phyloP scores from a whole-genome alignment of 202 grass and related monocot species.

The Elaeis oleifera region DNA sequence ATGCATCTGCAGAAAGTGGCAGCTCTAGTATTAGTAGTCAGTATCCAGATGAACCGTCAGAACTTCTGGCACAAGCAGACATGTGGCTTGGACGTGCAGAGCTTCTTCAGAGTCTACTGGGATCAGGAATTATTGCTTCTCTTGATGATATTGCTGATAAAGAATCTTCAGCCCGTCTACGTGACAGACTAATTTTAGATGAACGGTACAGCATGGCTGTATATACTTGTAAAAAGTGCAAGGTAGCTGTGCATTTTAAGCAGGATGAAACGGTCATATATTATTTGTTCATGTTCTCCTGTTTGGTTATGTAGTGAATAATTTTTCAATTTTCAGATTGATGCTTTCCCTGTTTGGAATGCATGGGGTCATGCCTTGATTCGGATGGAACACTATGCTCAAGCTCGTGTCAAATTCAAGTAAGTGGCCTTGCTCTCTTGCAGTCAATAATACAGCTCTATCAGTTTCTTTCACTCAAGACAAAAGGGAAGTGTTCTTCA shows the following conservation, averaged over 20 bases:
- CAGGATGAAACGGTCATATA: not conserved
- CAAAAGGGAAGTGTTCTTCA: no score
- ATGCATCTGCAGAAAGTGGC: conserved; percentile 45
- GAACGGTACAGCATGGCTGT: conserved; percentile 95
- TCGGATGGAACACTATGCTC: conserved; percentile 88
- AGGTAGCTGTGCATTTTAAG: conserved; percentile 44
- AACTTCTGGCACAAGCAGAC: conserved; percentile 64
- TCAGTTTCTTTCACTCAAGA: no score
- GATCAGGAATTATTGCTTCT: conserved; percentile 83
- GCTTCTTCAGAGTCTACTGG: conserved; percentile 90
- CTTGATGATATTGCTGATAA: conserved; percentile 90
- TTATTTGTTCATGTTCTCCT: not conserved
- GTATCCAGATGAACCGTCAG: conserved; percentile 52
- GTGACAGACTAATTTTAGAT: conserved; percentile 68
- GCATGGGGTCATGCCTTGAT: conserved; percentile 97
- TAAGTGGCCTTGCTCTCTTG: conserved; percentile 30
- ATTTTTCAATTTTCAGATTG: conserved; percentile 49
- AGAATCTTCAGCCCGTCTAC: conserved; percentile 65
- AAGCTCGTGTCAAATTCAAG: conserved; percentile 99
- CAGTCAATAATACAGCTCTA: no score
- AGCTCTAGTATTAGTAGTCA: conserved; percentile 62
- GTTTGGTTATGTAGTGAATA: not conserved
- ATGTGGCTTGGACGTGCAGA: conserved; percentile 86
- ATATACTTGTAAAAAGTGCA: conserved; percentile 98
- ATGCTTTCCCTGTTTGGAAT: conserved; percentile 83